A percentile compares a stretch with the other conserved stretches of the same genome.
These are phyloP conservation scores for Porogramme epimiltina DNA, from an alignment of 1,284 basidiomycete genomes.

Conservation along the genomic window DNA sequence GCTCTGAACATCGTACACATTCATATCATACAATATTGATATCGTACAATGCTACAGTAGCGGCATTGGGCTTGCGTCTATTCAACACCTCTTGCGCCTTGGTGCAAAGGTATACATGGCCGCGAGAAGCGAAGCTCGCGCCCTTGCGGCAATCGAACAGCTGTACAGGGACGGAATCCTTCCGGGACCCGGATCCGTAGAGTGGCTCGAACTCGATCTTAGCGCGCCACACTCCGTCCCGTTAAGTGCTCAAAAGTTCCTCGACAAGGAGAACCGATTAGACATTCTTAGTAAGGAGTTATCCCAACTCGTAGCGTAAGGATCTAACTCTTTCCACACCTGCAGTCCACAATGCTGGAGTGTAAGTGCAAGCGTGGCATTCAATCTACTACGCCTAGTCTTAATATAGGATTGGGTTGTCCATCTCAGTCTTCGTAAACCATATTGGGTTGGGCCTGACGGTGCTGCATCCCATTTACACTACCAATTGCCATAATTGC, in stretches of 20 bases:
- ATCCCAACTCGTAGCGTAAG: neutral
- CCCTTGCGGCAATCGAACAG: conserved; percentile 39
- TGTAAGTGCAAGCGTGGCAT: too few relatives aligned
- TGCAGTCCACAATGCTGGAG: neutral
- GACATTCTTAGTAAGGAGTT: conserved; percentile 49
- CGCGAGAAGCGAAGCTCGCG: conserved; percentile 40
- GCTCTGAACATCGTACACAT: conserved; percentile 9
- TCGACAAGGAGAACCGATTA: conserved; percentile 47
- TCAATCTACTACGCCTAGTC: too few relatives aligned
- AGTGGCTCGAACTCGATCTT: conserved; percentile 50
- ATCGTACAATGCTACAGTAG: conserved; percentile 12
- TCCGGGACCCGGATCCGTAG: conserved; percentile 38
- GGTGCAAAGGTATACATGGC: conserved; percentile 50
- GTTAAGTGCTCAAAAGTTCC: conserved; percentile 46
- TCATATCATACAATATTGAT: neutral
- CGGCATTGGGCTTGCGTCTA: conserved; percentile 43
- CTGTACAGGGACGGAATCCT: conserved; percentile 36
- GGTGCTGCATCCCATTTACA: neutral
- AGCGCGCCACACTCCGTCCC: conserved; percentile 43
- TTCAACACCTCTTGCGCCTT: conserved; percentile 38
- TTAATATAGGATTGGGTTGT: too few relatives aligned
- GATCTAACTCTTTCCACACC: neutral
- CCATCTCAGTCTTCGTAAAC: neutral
- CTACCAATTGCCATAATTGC: neutral
- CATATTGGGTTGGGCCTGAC: neutral